Percentiles rank a stretch among this genome's conserved stretches.
Evolutionary conservation across 495 filamentous ascomycete genomes (phyloP).

Genomic region (Penicillium roqueforti): DNA sequence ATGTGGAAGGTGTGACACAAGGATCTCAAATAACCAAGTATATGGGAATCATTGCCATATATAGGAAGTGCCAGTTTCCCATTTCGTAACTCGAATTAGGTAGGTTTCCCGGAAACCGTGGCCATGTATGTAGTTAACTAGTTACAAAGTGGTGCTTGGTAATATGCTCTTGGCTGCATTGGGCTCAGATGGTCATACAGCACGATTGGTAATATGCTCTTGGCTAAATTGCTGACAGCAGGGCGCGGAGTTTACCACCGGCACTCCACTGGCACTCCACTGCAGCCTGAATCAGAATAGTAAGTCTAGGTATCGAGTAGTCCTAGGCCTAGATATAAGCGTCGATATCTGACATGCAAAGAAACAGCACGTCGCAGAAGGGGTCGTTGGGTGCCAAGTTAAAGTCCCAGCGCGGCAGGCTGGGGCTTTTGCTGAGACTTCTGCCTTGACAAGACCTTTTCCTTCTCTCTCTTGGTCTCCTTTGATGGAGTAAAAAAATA

Average conservation of each 20-base stretch:
- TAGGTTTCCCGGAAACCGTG: neutral
- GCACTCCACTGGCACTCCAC: neutral
- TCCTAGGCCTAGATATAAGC: neutral
- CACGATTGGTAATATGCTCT: neutral
- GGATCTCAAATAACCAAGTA: neutral
- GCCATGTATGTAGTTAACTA: neutral
- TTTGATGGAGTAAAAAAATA: too few species aligned
- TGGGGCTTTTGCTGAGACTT: too few species aligned
- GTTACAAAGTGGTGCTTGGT: neutral
- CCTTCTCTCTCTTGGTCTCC: too few species aligned
- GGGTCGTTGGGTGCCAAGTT: too few species aligned
- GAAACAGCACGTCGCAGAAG: too few species aligned
- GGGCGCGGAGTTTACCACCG: neutral
- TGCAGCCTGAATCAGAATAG: neutral
- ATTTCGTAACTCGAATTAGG: neutral
- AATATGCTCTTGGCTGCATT: neutral
- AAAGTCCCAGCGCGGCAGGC: too few species aligned
- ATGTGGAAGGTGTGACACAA: neutral
- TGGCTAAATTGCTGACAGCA: neutral
- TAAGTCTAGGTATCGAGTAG: neutral
- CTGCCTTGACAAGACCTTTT: too few species aligned
- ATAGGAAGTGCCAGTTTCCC: neutral
- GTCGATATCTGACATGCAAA: too few species aligned
- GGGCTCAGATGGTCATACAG: neutral
- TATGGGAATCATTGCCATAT: neutral